Base-by-base conservation (phyloP, 2,329 filamentous ascomycete genomes). In the Pseudohalonectria lignicola region DNA sequence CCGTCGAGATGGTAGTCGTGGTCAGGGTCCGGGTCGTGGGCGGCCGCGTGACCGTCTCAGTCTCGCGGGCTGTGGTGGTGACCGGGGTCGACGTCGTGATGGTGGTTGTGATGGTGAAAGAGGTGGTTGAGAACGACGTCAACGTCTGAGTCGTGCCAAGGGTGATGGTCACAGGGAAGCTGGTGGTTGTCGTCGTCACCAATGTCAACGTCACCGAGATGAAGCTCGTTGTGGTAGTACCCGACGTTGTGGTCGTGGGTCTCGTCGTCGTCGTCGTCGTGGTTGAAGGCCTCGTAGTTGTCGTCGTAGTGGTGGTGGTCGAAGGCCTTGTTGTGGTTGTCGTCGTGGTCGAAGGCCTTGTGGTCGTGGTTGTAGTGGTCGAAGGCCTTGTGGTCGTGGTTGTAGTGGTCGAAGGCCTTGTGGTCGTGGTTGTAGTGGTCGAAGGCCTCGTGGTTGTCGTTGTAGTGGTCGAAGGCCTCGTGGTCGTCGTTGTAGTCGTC, bases 1-100 rank as follows among this genome's bases (percentile, higher is more conserved):
- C 43, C 1, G 47, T 47, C 16, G 50, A 47, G 4, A 57, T 56
- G 19, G 60, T 40, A 4, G 57, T 57, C 0, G 57, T 55, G 3
- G 56, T 50, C 15, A 44, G 18, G 12, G 37, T 43, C 5, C 34
- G 20, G 3, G 39, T 42, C 32, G 39, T 17, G 19, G 41, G 31
- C 6, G 40, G 33, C 26, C 34, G 18, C 4, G 43, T 45, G 28
- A 43, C 13, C 4, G 38, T 41, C 12, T 44, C 37, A 2, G 43
- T 46, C 8, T 36, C 30, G 5, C 30, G 41, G 7, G 37, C 16
- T 8, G 23, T 18, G 1, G 41, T 43, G 16, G 41, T 30, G 4
- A 37, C 41, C 16, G 31, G 26, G 8, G 35, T 37, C 23, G 28
- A 18, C 5, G 35, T n/a, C n/a, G 28, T 25, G 16, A 30, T 11